These are phyloP conservation scores for Gossypium raimondii DNA, from an alignment of 345 rosid genomes.

Conservation along the genomic window DNA sequence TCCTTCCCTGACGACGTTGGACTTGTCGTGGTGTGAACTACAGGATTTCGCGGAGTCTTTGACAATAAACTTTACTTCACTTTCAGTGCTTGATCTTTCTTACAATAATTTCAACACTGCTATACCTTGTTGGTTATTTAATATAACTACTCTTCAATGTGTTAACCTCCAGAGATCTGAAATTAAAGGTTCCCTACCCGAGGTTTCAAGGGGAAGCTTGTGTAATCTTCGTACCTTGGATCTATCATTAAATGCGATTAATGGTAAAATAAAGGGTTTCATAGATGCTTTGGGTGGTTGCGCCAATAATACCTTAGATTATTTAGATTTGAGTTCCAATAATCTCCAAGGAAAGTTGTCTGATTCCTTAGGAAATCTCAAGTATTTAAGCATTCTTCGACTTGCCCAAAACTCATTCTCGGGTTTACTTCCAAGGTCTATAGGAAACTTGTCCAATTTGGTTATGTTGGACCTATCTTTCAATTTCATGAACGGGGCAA, in stretches of 20 bases:
- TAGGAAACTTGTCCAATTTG: constrained; percentile 25
- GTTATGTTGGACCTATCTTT: constrained; percentile 1
- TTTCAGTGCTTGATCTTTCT: constrained; percentile 26
- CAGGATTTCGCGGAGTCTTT: not conserved
- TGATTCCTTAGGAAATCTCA: not conserved
- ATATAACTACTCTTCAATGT: constrained; percentile 12
- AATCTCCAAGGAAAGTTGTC: constrained; percentile 26
- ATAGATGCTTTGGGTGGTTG: constrained; percentile 18
- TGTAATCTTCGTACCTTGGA: not conserved
- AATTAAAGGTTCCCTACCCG: not conserved
- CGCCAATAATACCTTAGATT: constrained; percentile 13
- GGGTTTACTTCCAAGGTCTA: constrained; percentile 29
- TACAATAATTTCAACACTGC: constrained; percentile 15
- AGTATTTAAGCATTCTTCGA: not conserved
- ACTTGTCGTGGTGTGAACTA: not conserved
- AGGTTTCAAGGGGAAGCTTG: not conserved
- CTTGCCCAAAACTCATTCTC: constrained; percentile 11
- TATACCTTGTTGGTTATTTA: constrained; percentile 25
- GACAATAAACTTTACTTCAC: not conserved
- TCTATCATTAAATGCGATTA: constrained; percentile 1
- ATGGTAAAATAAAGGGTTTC: constrained; percentile 24
- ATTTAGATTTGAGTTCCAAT: constrained; percentile 18
- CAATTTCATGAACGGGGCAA: constrained; percentile 7
- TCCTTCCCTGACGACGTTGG: not conserved
- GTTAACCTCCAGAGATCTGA: not conserved